A percentile compares a stretch with the other conserved stretches of the same genome.
Evolutionary conservation across 2,329 filamentous ascomycete genomes (phyloP).

Genomic region (Colletotrichum ledebouriae): DNA sequence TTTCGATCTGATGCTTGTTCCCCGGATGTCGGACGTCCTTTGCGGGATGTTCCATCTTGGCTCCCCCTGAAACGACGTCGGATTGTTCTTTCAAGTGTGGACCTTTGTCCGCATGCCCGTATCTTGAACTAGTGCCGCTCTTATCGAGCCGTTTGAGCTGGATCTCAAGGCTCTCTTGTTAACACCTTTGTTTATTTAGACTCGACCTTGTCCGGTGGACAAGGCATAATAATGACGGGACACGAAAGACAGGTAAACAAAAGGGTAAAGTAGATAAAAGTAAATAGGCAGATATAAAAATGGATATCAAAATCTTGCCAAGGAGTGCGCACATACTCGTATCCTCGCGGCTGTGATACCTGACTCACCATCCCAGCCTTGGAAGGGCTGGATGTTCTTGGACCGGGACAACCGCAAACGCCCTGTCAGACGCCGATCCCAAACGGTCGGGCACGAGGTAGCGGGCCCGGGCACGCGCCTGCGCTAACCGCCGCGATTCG

Average conservation of each 20-base stretch:
- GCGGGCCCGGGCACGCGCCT: constrained; percentile 11
- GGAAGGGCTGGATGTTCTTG: constrained; percentile 8
- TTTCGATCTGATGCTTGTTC: constrained; percentile 4
- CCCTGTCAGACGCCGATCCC: constrained; percentile 23
- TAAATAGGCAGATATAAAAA: not conserved
- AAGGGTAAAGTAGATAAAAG: constrained; percentile 3
- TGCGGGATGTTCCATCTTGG: not conserved
- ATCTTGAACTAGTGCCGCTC: not conserved
- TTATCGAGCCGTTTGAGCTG: not conserved
- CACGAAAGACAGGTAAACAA: not conserved
- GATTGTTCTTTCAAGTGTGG: too few species aligned
- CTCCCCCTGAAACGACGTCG: not conserved
- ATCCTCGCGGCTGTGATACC: not conserved
- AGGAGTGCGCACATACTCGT: constrained; percentile 4
- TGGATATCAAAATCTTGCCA: constrained; percentile 2
- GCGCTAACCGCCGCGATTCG: constrained; percentile 4
- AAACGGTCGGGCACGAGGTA: constrained; percentile 23
- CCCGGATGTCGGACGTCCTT: too few species aligned
- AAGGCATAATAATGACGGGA: constrained; percentile 9
- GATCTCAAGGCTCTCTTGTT: not conserved
- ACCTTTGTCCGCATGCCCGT: not conserved
- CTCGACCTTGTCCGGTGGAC: not conserved
- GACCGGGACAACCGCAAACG: constrained; percentile 27
- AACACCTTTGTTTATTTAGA: constrained; percentile 8
- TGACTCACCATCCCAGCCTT: constrained; percentile 33